Base-by-base conservation (phyloP, 176 grass and related monocot species). In the Phyllostachys edulis region DNA sequence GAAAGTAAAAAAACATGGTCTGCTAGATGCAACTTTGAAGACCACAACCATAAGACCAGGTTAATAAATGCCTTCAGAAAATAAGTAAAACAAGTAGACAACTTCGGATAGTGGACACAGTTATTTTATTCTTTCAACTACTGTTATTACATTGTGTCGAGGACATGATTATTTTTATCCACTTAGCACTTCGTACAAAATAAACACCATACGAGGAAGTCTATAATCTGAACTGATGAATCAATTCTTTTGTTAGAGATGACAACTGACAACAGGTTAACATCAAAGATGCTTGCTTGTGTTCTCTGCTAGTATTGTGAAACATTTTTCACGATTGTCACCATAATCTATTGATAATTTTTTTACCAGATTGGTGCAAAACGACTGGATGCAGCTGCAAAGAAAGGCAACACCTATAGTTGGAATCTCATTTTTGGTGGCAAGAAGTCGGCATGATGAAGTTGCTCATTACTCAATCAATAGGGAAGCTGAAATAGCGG, bases 331-430 rank as follows among this genome's bases (percentile, higher is more conserved):
- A 49, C 2, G 14, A 60, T 83, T 46, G 6, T 15, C 20, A 54
- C 21, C 40, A 32, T 55, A 50, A 42, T 60, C 5, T 29, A n/a
- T 39, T 62, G 10, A 52, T 67, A 67, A 41, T 4, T 4, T 64
- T 63, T 47, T 18, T 8, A 52, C 12, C 73, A 98, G 96, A 12
- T 95, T 86, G 96, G 96, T 68, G 91, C 93, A 41, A 92, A 93
- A 46, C 91, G 96, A 69, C 70, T 95, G 71, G 89, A 98, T 70
- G 91, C 83, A 1, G 89, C 96, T 0, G 85, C 85, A 63, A 95
- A 88, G 87, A 98, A 98, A 77, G 88, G 93, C 26, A 89, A 90
- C 14, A 14, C 89, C 5, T 98, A 98, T 61, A 86, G 91, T 87
- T 98, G 69, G 89, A 91, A 85, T 16, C 83, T 98, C 64, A 57